Base-by-base conservation (phyloP, 1,284 basidiomycete species). In the Vanrija pseudolonga region DNA sequence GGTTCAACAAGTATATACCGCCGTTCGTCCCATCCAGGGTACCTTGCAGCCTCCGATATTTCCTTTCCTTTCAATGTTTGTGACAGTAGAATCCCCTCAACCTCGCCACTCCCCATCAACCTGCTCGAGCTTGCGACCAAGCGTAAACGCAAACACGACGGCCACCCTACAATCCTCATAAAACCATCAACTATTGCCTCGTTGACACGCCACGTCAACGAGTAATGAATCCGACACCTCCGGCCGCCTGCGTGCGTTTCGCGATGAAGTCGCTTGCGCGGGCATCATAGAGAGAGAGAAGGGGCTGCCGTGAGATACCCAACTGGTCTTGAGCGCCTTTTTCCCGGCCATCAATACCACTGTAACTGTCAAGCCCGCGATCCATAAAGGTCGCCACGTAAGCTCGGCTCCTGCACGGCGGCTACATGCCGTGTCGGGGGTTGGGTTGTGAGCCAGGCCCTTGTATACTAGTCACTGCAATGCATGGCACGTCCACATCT, bases 381-480 rank as follows among this genome's bases (percentile, higher is more conserved):
- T 24, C 50, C 32, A 24, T 26, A 23, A 11, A 40, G 19, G 32
- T 32, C 32, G 32, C 32, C 32, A 32, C 32, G 32, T 32, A 26
- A 5, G 32, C 32, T 32, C 14, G 32, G 32, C 14, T 32, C 32
- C 32, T 12, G 2, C 32, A 18, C 15, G 39, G n/a, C 15, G n/a
- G 39, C 39, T 20, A 18, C n/a, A 20, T n/a, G 39, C 39, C 39
- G 9, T 40, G 39, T 1, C n/a, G 39, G n/a, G 39, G 12, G 32
- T 22, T 43, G 50, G 26, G 51, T 36, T 39, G 45, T 42, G 51
- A 53, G 39, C 47, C 28, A 40, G 50, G 50, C 50, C 50, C 44
- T 60, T 60, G 59, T 60, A 60, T 54, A 60, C 52, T 60, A 60
- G 59, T 59, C 59, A 60, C 58, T 60, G 55, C 59, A 60, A 60